phyloP scores from a whole-genome alignment of 176 grass and related monocot genomes.

The Cenchrus americanus region DNA sequence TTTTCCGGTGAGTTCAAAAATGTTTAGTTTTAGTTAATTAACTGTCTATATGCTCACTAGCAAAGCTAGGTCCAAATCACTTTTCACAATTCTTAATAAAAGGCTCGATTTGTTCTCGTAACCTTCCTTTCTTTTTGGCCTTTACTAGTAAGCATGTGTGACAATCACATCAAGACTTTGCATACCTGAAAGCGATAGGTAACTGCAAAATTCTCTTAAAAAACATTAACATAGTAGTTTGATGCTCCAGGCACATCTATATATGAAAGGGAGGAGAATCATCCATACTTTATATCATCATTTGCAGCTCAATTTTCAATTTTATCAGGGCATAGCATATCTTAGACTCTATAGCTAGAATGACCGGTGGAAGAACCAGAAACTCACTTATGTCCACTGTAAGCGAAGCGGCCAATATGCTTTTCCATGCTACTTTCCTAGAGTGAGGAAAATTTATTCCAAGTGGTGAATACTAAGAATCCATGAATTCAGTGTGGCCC shows the following conservation, averaged over 20 bases:
- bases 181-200: constrained; percentile 43
- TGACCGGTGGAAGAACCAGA: constrained; percentile 52
- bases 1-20: background rate
- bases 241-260: constrained; percentile 48
- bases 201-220: constrained; percentile 48
- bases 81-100: constrained; percentile 40
- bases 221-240: constrained; percentile 22
- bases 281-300: constrained; percentile 44
- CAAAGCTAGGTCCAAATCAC: constrained; percentile 20
- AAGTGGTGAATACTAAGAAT: constrained; percentile 62
- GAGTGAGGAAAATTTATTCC: constrained; percentile 11
- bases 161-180: constrained; percentile 44
- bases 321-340: constrained; percentile 42
- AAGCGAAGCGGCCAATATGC: constrained; percentile 29
- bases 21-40: background rate
- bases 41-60: background rate
- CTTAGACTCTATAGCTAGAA: constrained; percentile 49
- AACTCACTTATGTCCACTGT: constrained; percentile 50
- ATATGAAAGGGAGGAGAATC: constrained; percentile 38
- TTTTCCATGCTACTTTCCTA: constrained; percentile 30
- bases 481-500: constrained; percentile 47
- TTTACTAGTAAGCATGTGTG: constrained; percentile 42
- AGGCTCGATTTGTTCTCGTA: constrained; percentile 6
- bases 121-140: constrained; percentile 10
- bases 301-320: constrained; percentile 32